Percentiles rank a stretch among this genome's conserved stretches.
Conservation (phyloP, 176 grass and related monocot species). For the Stipa capillata region DNA sequence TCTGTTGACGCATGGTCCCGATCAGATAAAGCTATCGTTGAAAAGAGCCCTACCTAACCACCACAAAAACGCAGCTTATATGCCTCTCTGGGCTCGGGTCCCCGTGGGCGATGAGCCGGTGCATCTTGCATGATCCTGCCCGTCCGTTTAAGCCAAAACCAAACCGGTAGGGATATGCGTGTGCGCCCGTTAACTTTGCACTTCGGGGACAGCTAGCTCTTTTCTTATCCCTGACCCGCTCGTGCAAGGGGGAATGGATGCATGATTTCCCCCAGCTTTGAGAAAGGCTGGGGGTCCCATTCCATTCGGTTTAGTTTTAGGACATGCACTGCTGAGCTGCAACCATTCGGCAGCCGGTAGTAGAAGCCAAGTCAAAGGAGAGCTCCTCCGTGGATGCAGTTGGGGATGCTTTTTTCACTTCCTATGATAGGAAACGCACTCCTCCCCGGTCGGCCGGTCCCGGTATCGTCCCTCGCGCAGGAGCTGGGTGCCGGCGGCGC, state of each 20-base stretch:
- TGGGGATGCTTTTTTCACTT: background rate
- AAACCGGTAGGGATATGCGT: background rate
- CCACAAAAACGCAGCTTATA: background rate
- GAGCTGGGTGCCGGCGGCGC: background rate
- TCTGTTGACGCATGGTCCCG: conserved; percentile 21
- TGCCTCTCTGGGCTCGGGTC: background rate
- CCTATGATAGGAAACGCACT: background rate
- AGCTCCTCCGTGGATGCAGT: conserved; percentile 1
- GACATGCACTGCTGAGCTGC: background rate
- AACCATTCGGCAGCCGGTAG: background rate
- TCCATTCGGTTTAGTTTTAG: background rate
- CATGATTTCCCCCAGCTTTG: no score
- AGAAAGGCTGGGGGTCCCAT: background rate
- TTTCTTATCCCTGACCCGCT: background rate
- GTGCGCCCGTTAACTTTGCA: no score
- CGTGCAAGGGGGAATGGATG: conserved; percentile 2
- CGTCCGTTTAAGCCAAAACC: background rate
- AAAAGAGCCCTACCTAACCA: background rate
- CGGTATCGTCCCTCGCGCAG: conserved; percentile 1
- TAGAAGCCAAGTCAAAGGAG: conserved; percentile 26
- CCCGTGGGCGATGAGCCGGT: background rate
- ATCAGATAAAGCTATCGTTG: background rate
- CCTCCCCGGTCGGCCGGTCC: background rate
- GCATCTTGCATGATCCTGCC: no score
- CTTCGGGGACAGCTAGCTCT: background rate